A percentile compares a stretch with the other conserved stretches of the same genome.
These are phyloP conservation scores for Cubamyces sp. DNA, from an alignment of 768 basidiomycete species.

Conservation along the genomic window DNA sequence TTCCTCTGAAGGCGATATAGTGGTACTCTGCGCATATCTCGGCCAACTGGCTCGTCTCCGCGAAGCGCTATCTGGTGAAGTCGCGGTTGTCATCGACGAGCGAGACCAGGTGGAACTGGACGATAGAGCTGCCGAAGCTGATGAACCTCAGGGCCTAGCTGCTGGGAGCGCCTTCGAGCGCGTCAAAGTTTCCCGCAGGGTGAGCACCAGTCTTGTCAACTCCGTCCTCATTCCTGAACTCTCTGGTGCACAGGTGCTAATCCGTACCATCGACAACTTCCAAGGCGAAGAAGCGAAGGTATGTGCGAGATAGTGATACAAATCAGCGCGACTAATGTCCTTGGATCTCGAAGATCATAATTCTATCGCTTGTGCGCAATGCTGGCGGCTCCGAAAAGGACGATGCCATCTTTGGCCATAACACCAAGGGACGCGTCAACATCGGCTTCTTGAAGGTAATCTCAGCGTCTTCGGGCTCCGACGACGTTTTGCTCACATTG, in stretches of 20 bases:
- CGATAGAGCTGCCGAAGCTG: conserved; percentile 49
- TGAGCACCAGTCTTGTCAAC: conserved; percentile 32
- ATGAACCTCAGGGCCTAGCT: conserved; percentile 5
- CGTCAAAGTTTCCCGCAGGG: conserved; percentile 55
- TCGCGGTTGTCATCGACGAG: conserved; percentile 71
- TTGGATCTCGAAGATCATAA: conserved; percentile 51
- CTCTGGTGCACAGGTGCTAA: conserved; percentile 49
- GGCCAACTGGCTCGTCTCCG: conserved; percentile 52
- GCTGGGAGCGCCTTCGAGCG: conserved; percentile 41
- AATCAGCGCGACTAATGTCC: too few species aligned
- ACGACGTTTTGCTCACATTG: too few species aligned
- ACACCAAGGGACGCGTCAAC: conserved; percentile 21
- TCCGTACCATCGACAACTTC: conserved; percentile 78
- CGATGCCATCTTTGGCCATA: conserved; percentile 34
- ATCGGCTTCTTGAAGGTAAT: conserved; percentile 77
- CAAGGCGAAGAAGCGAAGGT: conserved; percentile 75
- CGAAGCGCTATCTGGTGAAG: conserved; percentile 44
- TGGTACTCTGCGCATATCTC: conserved; percentile 56
- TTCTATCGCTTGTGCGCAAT: conserved; percentile 76
- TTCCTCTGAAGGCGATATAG: conserved; percentile 50
- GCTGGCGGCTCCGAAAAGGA: conserved; percentile 51
- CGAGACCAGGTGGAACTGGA: conserved; percentile 63
- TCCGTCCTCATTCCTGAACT: too few species aligned
- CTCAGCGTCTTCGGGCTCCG: conserved; percentile 1
- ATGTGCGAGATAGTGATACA: not conserved